Evolutionary conservation across 1,139 yeast genomes (phyloP).

Genomic region (Blastobotrys buckinghamii): DNA sequence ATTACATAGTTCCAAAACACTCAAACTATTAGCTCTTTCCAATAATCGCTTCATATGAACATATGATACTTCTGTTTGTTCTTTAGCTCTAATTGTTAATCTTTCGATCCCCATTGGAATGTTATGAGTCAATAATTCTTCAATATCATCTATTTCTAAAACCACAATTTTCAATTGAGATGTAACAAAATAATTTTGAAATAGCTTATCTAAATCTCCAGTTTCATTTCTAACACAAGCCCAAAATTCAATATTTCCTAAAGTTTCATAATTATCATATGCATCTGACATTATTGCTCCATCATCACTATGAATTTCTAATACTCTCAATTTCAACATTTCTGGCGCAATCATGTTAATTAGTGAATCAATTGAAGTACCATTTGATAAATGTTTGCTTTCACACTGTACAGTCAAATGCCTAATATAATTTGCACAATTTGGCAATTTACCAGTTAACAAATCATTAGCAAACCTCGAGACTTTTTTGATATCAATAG

Average conservation of each 20-base stretch:
- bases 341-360: slow-evolving; percentile 1
- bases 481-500: not conserved
- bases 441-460: not conserved
- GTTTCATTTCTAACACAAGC: not conserved
- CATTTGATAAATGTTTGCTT: not conserved
- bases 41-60: not conserved
- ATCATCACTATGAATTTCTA: not conserved
- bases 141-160: not conserved
- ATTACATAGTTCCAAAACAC: not conserved
- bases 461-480: slow-evolving; percentile 1
- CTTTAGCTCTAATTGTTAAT: not conserved
- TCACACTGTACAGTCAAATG: not conserved
- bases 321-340: not conserved
- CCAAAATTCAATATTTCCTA: not conserved
- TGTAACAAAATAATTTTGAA: not conserved
- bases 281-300: not conserved
- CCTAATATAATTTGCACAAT: not conserved
- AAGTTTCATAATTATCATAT: slow-evolving; percentile 1
- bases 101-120: not conserved
- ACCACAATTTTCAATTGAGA: not conserved
- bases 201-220: not conserved
- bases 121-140: not conserved
- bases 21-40: not conserved
- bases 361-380: not conserved
- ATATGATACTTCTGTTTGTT: not conserved